Base-by-base conservation (phyloP, 2,329 filamentous ascomycete genomes). In the Nakataea oryzae region DNA sequence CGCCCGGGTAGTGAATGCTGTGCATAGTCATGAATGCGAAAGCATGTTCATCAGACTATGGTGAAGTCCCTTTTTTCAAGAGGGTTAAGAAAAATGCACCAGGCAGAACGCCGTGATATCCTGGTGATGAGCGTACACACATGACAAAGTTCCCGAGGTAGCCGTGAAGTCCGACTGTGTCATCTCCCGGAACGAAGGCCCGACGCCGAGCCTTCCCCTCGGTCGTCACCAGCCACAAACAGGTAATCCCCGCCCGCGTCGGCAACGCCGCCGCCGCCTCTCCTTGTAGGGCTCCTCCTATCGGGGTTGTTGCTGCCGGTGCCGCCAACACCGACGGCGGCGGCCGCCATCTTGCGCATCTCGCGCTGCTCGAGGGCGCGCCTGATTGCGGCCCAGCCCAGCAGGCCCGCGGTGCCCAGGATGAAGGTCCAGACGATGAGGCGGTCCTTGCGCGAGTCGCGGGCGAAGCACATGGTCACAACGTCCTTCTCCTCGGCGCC, bases 371-470 rank as follows among this genome's bases (percentile, higher is more conserved):
- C 79, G 32, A 80, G 62, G 55, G 81, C 69, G 60, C 78, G 78
- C 71, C 78, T 80, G 63, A 81, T 74, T 9, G 75, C 81, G 8
- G 85, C 83, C 84, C 84, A 87, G 29, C 79, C 83, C 59, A 88
- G 73, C 64, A 88, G 70, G 0, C 83, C 84, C 4, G 79, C 68
- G 0, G 83, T 86, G 61, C 80, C 82, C 12, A 85, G 70, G 59
- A 88, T 80, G 72, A 88, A 88, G 1, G 76, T 80, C 80, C 85
- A 85, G 4, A 88, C 85, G 47, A 88, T 86, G 66, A 87, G 79
- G 73, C 82, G 81, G 73, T 88, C 85, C 74, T 88, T 88, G 71
- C 81, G 80, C 70, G 82, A 85, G 71, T 88, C 85, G 65, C 85
- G 81, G 77, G 87, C 84, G 74, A 88, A 88, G 71, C 85, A 88